Percentiles rank a stretch among this genome's conserved stretches.
Evolutionary conservation across 768 basidiomycete genomes (phyloP).

Genomic region (Mycena crocata): DNA sequence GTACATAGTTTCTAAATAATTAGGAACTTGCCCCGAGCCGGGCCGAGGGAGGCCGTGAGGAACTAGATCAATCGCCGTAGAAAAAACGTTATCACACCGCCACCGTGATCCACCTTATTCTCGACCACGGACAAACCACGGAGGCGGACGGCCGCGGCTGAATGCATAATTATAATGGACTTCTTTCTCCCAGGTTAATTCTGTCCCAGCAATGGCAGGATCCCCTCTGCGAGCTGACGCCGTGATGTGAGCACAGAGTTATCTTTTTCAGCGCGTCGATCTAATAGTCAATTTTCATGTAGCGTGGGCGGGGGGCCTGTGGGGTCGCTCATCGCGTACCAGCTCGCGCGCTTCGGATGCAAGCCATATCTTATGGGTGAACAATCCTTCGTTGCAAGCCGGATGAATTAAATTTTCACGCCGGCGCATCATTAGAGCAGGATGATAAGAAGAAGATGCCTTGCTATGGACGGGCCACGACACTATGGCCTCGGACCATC

Average conservation of each 20-base stretch:
- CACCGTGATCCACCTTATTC: too few species aligned
- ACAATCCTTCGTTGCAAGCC: not conserved
- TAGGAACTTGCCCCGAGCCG: too few species aligned
- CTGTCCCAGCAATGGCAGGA: not conserved
- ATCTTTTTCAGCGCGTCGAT: not conserved
- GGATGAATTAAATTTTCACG: not conserved
- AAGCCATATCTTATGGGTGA: conserved; percentile 33
- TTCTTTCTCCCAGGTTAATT: not conserved
- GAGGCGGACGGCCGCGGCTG: not conserved
- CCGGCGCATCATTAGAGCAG: conserved; percentile 25
- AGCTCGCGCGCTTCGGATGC: conserved; percentile 36
- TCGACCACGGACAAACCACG: too few species aligned
- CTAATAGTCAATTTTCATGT: not conserved
- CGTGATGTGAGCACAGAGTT: conserved; percentile 21
- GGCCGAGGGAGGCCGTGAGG: too few species aligned
- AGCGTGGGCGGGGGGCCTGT: conserved; percentile 36
- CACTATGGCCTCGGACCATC: conserved; percentile 34
- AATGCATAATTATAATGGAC: not conserved
- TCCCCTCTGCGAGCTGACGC: not conserved
- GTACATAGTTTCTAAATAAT: too few species aligned
- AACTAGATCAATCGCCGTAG: too few species aligned
- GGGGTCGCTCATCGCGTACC: conserved; percentile 34
- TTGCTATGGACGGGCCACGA: conserved; percentile 33
- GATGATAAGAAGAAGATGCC: conserved; percentile 29
- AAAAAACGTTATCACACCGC: too few species aligned